Evolutionary conservation across 2,329 filamentous ascomycete species (phyloP), one percentile per base, ranked within the genome.

Genomic region (Fusarium odoratissimum): DNA sequence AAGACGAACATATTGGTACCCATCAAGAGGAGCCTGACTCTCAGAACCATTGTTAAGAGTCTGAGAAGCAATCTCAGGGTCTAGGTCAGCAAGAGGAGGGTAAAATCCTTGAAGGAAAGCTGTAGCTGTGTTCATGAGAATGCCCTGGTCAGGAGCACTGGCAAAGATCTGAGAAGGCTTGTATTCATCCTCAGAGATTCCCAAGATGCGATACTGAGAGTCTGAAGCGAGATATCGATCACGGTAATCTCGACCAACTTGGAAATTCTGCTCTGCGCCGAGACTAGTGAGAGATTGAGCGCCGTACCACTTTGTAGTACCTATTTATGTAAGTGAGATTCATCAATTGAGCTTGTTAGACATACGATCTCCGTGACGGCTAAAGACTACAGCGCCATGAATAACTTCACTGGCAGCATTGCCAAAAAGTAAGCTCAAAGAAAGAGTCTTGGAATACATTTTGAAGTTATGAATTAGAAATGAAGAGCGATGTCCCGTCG

Each of bases 81-180:
- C 71, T 2, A 78, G 69, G 14, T 75, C 76, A 12, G 71, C 70
- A 1, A 81, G 74, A 6, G 80, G 80, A 44, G 80, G 80, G 40
- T 82, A 82, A 8, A 81, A 72, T 35, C 80, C 80, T 64, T 82
- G 80, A 3, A 82, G 75, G 62, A 82, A 82, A 9, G 79, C 76
- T 2, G 80, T 82, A 8, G 80, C 80, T 2, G 80, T 81, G 66
- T 78, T 80, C 52, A 78, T 65, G n/a, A 82, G 72, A 30, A 81
- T 79, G 55, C 72, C 76, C 46, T 79, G 73, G 45, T 81, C 77
- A 5, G 80, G 80, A 6, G 79, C 78, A 54, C 76, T 80, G 38
- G 79, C 80, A 48, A 76, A 81, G 57, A 82, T 60, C 62, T 82
- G 79, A 10, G 79, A 77, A 2, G 75, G 65, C 31, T 78, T 77